Conservation (phyloP, 2,329 filamentous ascomycete genomes). For the Macroventuria anomochaeta region DNA sequence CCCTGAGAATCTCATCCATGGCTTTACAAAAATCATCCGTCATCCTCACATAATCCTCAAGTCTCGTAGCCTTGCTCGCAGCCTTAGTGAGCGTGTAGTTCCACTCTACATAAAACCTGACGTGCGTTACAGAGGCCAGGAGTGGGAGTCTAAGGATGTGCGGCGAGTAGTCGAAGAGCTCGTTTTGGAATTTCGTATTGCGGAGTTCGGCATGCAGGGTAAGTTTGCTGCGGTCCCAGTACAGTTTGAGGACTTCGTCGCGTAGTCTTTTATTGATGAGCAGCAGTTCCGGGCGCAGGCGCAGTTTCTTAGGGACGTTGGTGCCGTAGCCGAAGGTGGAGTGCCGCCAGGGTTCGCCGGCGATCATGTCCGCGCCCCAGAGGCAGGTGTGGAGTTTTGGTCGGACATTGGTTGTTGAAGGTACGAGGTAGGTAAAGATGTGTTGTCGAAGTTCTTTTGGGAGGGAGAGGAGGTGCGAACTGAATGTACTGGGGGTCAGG, state of each 20-base stretch:
- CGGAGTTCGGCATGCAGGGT: constrained; percentile 45
- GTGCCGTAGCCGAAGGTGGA: constrained; percentile 41
- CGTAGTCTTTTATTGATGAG: constrained; percentile 43
- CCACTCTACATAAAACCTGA: constrained; percentile 47
- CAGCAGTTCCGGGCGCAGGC: constrained; percentile 33
- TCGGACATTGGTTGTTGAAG: constrained; percentile 19
- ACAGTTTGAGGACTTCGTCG: constrained; percentile 37
- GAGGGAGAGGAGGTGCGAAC: constrained; percentile 41
- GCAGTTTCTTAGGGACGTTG: constrained; percentile 28
- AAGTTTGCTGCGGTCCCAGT: constrained; percentile 39
- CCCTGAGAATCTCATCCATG: constrained; percentile 40
- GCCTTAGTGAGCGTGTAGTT: constrained; percentile 39
- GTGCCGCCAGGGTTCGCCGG: constrained; percentile 43
- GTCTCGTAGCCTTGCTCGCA: constrained; percentile 20
- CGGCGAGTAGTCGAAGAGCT: constrained; percentile 44
- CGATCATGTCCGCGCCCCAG: constrained; percentile 45
- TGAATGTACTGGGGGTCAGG: constrained; percentile 42
- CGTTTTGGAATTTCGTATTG: constrained; percentile 38
- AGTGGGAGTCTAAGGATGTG: constrained; percentile 43
- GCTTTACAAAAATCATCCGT: constrained; percentile 38
- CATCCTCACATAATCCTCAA: constrained; percentile 42
- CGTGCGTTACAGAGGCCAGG: constrained; percentile 37
- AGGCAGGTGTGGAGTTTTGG: constrained; percentile 46
- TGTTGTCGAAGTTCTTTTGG: constrained; percentile 38
- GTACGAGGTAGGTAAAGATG: constrained; percentile 39